Conservation (phyloP, 2,329 filamentous ascomycete species). For the Ophiocordyceps australis region DNA sequence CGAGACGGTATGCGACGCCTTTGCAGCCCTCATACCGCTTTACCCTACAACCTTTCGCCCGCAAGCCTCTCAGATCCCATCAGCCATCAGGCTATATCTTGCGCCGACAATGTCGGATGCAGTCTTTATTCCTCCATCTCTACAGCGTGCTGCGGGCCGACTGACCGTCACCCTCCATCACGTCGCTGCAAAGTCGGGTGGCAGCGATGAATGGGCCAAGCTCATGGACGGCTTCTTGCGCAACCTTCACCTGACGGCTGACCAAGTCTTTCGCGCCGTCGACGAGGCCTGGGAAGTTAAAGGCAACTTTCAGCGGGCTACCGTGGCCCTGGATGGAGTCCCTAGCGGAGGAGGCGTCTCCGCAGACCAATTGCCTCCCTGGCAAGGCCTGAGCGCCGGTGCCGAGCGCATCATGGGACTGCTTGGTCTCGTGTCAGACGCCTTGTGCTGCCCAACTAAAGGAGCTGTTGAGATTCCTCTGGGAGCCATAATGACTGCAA, state of each 20-base stretch:
- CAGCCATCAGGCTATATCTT: slow-evolving; percentile 39
- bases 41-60: slow-evolving; percentile 75
- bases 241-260: slow-evolving; percentile 51
- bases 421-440: slow-evolving; percentile 43
- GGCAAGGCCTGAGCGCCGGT: slow-evolving; percentile 61
- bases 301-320: slow-evolving; percentile 25
- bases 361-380: slow-evolving; percentile 39
- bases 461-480: slow-evolving; percentile 48
- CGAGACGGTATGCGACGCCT: slow-evolving; percentile 52
- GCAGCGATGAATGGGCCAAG: slow-evolving; percentile 62
- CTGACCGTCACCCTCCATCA: slow-evolving; percentile 57
- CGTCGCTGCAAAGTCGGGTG: slow-evolving; percentile 64
- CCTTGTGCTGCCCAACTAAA: slow-evolving; percentile 46
- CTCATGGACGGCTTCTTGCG: slow-evolving; percentile 42
- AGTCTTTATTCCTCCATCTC: slow-evolving; percentile 26
- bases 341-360: slow-evolving; percentile 26
- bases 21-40: slow-evolving; percentile 54
- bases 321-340: slow-evolving; percentile 24
- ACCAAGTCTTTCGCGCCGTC: slow-evolving; percentile 62
- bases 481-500: slow-evolving; percentile 47
- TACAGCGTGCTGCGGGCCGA: slow-evolving; percentile 40
- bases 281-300: slow-evolving; percentile 67
- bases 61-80: slow-evolving; percentile 48
- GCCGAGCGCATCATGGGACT: slow-evolving; percentile 49
- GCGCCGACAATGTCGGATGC: slow-evolving; percentile 42